These are phyloP conservation scores for Diaporthe citrichinensis DNA, from an alignment of 2,329 filamentous ascomycete species.

Conservation along the genomic window DNA sequence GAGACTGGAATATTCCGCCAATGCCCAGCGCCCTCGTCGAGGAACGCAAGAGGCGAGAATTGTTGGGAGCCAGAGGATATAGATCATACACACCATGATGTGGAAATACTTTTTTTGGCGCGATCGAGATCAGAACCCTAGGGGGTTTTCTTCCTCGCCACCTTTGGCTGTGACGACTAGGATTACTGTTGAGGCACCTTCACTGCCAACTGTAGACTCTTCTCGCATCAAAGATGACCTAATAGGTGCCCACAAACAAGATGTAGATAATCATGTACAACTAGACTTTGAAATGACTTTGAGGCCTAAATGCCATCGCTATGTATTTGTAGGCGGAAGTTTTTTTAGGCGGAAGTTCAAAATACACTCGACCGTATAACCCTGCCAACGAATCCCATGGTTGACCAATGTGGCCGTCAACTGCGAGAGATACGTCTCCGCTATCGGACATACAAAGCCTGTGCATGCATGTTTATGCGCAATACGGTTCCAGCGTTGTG, in stretches of 20 bases:
- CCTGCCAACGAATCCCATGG: background rate
- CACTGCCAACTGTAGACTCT: background rate
- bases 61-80: slow-evolving; percentile 1
- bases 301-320: no score
- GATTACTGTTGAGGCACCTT: background rate
- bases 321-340: no score
- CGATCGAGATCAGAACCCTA: background rate
- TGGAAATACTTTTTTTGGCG: background rate
- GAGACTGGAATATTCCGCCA: background rate
- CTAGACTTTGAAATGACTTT: no score
- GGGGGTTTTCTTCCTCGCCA: background rate
- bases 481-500: background rate
- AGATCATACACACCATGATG: background rate
- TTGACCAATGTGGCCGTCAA: no score
- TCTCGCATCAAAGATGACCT: no score
- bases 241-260: background rate
- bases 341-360: no score
- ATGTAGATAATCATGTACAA: background rate
- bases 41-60: background rate
- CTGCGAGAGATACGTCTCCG: background rate
- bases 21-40: background rate
- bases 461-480: background rate
- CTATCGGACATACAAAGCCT: background rate
- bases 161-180: background rate
- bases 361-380: background rate